A percentile compares a stretch with the other conserved stretches of the same genome.
Evolutionary conservation across 1,139 yeast genomes (phyloP).

Genomic region (Magnusiomyces suaveolens): DNA sequence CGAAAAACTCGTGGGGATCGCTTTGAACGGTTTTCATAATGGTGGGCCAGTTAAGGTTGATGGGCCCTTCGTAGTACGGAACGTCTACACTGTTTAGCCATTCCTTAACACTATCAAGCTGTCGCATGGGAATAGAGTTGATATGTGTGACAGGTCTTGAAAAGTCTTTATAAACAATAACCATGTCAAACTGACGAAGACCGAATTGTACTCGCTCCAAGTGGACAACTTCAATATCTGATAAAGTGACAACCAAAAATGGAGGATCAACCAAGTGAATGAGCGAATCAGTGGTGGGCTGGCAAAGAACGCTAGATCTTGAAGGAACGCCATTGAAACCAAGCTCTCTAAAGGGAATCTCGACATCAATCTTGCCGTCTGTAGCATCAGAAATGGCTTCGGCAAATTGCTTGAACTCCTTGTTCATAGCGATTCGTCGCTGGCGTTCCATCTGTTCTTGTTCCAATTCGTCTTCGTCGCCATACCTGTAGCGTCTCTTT

Average conservation of each 20-base stretch:
- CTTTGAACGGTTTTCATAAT: slow-evolving; percentile 90
- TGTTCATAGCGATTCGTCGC: slow-evolving; percentile 80
- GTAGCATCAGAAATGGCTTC: slow-evolving; percentile 87
- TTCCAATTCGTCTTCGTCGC: slow-evolving; percentile 96
- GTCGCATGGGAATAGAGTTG: slow-evolving; percentile 89
- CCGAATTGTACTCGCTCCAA: slow-evolving; percentile 97
- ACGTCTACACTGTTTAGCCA: slow-evolving; percentile 96
- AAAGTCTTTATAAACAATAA: slow-evolving; percentile 88
- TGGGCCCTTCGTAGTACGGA: slow-evolving; percentile 88
- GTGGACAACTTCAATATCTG: slow-evolving; percentile 89
- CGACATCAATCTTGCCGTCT: slow-evolving; percentile 65
- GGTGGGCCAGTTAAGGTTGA: slow-evolving; percentile 90
- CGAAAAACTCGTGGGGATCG: slow-evolving; percentile 87
- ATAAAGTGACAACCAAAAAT: slow-evolving; percentile 78
- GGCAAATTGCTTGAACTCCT: slow-evolving; percentile 81
- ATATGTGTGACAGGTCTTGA: slow-evolving; percentile 80
- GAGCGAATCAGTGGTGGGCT: slow-evolving; percentile 95
- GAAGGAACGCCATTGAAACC: slow-evolving; percentile 98
- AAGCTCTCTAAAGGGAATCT: slow-evolving; percentile 88
- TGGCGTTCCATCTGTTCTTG: slow-evolving; percentile 98
- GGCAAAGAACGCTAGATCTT: slow-evolving; percentile 85
- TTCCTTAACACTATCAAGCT: slow-evolving; percentile 83
- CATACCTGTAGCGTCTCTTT: slow-evolving; percentile 80
- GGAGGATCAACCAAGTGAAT: slow-evolving; percentile 94
- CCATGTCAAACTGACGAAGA: slow-evolving; percentile 88